These are phyloP conservation scores for Vigna trinervia DNA, from an alignment of 306 rosid genomes.

Conservation along the genomic window DNA sequence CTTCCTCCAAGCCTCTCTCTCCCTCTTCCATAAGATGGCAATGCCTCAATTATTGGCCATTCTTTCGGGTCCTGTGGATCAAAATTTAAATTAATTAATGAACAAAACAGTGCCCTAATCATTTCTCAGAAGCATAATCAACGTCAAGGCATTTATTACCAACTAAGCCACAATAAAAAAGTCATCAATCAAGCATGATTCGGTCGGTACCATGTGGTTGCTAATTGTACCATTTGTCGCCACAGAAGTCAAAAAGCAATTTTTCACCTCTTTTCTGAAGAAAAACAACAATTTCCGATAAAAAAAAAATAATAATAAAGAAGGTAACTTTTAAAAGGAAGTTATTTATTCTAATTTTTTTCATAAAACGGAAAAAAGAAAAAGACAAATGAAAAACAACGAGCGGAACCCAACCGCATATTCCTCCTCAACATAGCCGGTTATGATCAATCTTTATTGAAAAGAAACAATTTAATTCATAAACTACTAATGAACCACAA, in stretches of 20 bases:
- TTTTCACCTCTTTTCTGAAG: slow-evolving; percentile 22
- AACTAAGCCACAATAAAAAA: slow-evolving; percentile 5
- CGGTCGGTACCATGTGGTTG: slow-evolving; percentile 39
- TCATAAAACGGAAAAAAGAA: background rate
- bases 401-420: slow-evolving; percentile 18
- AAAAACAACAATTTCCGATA: background rate
- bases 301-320: background rate
- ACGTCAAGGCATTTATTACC: background rate
- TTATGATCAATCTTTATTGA: background rate
- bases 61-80: slow-evolving; percentile 69
- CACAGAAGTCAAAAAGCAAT: slow-evolving; percentile 43
- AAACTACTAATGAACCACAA: background rate
- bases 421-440: background rate
- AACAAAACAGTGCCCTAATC: slow-evolving; percentile 9
- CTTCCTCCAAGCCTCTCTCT: slow-evolving; percentile 96
- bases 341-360: background rate
- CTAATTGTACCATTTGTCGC: background rate
- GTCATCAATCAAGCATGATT: slow-evolving; percentile 19
- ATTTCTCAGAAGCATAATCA: slow-evolving; percentile 29
- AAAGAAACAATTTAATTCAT: background rate
- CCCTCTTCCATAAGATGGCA: slow-evolving; percentile 97
- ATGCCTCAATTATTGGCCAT: slow-evolving; percentile 89
- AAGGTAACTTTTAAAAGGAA: background rate
- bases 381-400: slow-evolving; percentile 17
- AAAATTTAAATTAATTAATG: background rate